Evolutionary conservation across 352 stramenopile species (phyloP), one percentile per base, ranked within the genome.

Genomic region (Phytophthora uliginosa): DNA sequence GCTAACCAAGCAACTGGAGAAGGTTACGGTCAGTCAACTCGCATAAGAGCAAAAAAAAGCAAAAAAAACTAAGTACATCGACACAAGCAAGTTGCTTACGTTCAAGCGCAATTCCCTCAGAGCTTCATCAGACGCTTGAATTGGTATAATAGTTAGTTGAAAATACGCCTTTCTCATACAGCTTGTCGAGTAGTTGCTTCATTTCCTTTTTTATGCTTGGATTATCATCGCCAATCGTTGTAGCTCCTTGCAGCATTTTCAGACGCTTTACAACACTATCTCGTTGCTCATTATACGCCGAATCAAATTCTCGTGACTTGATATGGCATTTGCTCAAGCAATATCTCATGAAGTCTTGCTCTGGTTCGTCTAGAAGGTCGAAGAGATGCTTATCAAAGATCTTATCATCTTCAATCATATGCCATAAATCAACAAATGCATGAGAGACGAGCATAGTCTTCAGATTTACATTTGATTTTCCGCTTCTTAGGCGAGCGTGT

Each of bases 1-100:
- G n/a, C n/a, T n/a, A n/a, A 24, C 63, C 45, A 70, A 64, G 54
- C 40, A 63, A 10, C 47, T 63, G 12, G 18, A 64, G 33, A 63
- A 70, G 55, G 59, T 59, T 34, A 59, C 45, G 10, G 34, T 70
- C 48, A 59, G 33, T 7, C 45, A 63, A 26, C 28, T 70, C 7
- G 54, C 54, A 1, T 54, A 63, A 18, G 42, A 70, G 15, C 42
- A 51, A 51, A 51, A 51, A 51, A 51, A 51, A 15, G 24, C 6
- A 15, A 51, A 51, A 24, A 20, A 42, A 40, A 52, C 62, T 26
- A n/a, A n/a, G n/a, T n/a, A n/a, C n/a, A n/a, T n/a, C n/a, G 53
- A 69, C 58, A 62, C 62, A 15, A 57, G 38, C 26, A 62, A 62
- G 10, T n/a, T 69, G 15, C 28, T 69, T 2, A 69, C 2, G 1